Conservation (phyloP, 192 early-diverging fungal genomes). For the Linnemannia hyalina region DNA sequence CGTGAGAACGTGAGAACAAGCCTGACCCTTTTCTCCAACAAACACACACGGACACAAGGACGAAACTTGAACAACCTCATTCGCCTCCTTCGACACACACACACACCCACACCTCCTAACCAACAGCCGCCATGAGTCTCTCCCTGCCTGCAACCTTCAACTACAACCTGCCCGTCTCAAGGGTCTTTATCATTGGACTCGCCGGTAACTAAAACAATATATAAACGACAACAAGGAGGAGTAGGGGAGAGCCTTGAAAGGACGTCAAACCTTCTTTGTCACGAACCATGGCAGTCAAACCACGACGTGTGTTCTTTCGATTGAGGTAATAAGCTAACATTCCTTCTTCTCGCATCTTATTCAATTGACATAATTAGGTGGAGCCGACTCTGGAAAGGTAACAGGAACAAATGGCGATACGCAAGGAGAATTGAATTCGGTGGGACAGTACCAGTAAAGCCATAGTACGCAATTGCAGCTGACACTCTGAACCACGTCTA, state of each 20-base stretch:
- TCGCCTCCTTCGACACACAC: not conserved
- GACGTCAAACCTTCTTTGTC: constrained; percentile 12
- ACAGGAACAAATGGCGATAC: not conserved
- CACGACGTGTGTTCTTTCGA: not conserved
- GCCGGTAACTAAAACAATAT: constrained; percentile 20
- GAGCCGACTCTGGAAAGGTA: constrained; percentile 55
- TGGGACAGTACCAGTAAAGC: not conserved
- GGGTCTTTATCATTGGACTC: constrained; percentile 46
- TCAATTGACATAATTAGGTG: constrained; percentile 19
- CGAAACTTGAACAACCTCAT: not conserved
- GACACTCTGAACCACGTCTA: not conserved
- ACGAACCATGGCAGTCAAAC: not conserved
- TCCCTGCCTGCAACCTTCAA: constrained; percentile 37
- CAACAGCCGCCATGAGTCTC: constrained; percentile 34
- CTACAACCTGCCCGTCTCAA: constrained; percentile 30
- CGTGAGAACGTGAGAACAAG: too few species aligned
- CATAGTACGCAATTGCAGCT: not conserved
- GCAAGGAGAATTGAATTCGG: not conserved
- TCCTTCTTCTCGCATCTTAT: not conserved
- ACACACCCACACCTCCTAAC: not conserved
- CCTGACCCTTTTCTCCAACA: not conserved
- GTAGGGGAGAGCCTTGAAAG: not conserved
- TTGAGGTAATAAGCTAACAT: not conserved
- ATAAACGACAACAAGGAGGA: not conserved
- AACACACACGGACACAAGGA: not conserved